phyloP scores from a whole-genome alignment of 495 filamentous ascomycete genomes.

The Daldinia childiae region DNA sequence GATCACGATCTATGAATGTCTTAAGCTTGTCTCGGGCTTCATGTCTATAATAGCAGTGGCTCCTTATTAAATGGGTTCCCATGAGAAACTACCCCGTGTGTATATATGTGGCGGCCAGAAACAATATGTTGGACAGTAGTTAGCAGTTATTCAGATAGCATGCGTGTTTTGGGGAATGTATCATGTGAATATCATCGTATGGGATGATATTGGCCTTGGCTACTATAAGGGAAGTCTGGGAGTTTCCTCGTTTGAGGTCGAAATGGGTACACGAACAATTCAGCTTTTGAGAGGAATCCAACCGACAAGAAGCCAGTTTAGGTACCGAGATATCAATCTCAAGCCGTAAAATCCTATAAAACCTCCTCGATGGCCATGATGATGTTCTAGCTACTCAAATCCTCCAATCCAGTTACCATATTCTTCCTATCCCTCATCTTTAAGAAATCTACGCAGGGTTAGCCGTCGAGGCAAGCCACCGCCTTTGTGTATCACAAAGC shows the following conservation, averaged over 20 bases:
- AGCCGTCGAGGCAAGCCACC: neutral
- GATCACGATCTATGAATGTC: conserved; percentile 37
- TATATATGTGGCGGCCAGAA: conserved; percentile 15
- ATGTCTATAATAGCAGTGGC: conserved; percentile 3
- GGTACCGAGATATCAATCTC: neutral
- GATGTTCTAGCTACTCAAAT: neutral
- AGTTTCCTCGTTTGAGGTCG: neutral
- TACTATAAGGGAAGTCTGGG: conserved; percentile 1
- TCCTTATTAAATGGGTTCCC: conserved; percentile 2
- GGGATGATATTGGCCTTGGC: conserved; percentile 4
- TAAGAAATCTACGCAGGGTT: neutral
- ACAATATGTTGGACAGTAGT: conserved; percentile 6
- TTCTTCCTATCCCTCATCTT: neutral
- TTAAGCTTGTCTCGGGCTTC: conserved; percentile 37
- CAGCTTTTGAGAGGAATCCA: conserved; percentile 1
- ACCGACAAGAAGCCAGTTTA: neutral
- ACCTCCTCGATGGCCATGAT: neutral
- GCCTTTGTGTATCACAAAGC: neutral
- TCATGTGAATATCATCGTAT: conserved; percentile 19
- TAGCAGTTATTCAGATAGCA: neutral
- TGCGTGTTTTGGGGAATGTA: neutral
- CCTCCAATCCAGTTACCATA: neutral
- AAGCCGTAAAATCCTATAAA: conserved; percentile 9
- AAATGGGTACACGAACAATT: conserved; percentile 19
- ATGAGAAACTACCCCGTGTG: conserved; percentile 20